Evolutionary conservation across 2,329 filamentous ascomycete species (phyloP).

Genomic region (Trichoderma brevicompactum): DNA sequence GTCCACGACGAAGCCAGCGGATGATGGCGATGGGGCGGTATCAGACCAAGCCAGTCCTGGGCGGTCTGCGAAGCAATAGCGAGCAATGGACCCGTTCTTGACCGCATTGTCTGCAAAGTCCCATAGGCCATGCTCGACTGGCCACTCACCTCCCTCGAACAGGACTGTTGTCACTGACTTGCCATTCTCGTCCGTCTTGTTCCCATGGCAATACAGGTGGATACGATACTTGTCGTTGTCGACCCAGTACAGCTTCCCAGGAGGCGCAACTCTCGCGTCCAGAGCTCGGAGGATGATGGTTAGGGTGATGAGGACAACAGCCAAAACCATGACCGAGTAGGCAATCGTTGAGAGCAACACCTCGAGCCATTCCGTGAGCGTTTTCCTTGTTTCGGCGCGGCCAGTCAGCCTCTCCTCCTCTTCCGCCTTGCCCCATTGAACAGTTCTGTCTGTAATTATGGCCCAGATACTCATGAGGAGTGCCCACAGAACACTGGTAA

Average conservation of each 20-base stretch:
- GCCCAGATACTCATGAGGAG: conserved; percentile 79
- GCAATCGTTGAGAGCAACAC: conserved; percentile 76
- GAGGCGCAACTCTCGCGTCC: conserved; percentile 73
- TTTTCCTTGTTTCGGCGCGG: conserved; percentile 80
- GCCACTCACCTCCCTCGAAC: conserved; percentile 79
- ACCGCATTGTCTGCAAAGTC: conserved; percentile 77
- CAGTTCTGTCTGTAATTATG: conserved; percentile 76
- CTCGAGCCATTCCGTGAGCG: conserved; percentile 80
- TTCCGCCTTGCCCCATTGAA: conserved; percentile 88
- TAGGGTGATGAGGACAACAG: conserved; percentile 74
- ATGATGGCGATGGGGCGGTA: conserved; percentile 90
- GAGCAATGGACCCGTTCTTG: conserved; percentile 77
- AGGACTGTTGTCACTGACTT: conserved; percentile 74
- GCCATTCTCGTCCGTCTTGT: conserved; percentile 61
- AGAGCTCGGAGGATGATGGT: conserved; percentile 79
- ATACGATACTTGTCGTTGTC: conserved; percentile 84
- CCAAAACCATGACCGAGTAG: conserved; percentile 69
- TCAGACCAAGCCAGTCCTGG: conserved; percentile 88
- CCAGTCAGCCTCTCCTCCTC: conserved; percentile 94
- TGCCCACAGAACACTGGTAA: conserved; percentile 81
- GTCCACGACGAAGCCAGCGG: conserved; percentile 89
- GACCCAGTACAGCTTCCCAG: conserved; percentile 78
- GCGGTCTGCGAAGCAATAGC: conserved; percentile 95
- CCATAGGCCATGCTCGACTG: conserved; percentile 79
- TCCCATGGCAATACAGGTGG: conserved; percentile 82